These are phyloP conservation scores for Debaryomyces castellii DNA, from an alignment of 805 yeast species.

Conservation along the genomic window DNA sequence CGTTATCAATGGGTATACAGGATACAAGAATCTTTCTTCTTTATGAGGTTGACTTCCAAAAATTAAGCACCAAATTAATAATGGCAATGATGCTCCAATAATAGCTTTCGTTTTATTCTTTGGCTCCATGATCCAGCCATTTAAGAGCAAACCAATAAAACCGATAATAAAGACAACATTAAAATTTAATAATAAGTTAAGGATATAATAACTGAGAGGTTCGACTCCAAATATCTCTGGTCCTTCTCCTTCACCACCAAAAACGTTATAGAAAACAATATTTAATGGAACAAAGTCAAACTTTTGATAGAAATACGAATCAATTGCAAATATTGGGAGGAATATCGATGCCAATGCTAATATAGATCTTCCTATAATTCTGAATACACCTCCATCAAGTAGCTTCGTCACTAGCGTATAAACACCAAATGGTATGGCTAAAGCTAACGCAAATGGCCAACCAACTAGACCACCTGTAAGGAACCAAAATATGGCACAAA, in stretches of 20 bases:
- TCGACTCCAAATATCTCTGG: slow-evolving; percentile 91
- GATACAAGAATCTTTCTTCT: slow-evolving; percentile 89
- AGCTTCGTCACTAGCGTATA: slow-evolving; percentile 18
- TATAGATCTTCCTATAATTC: slow-evolving; percentile 2
- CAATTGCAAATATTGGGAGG: slow-evolving; percentile 41
- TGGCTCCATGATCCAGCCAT: slow-evolving; percentile 13
- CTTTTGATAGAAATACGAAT: slow-evolving; percentile 61
- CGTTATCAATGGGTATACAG: slow-evolving; percentile 70
- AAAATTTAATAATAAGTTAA: slow-evolving; percentile 74
- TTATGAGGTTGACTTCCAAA: slow-evolving; percentile 83
- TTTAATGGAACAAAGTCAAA: slow-evolving; percentile 74
- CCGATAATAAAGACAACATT: slow-evolving; percentile 51
- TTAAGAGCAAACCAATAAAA: slow-evolving; percentile 33
- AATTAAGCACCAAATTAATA: slow-evolving; percentile 63
- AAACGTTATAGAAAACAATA: slow-evolving; percentile 79
- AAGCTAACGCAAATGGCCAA: slow-evolving; percentile 82
- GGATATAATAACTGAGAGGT: slow-evolving; percentile 67
- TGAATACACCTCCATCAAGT: slow-evolving; percentile 4
- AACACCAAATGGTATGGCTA: slow-evolving; percentile 59
- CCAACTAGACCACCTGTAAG: slow-evolving; percentile 77
- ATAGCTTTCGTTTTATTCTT: slow-evolving; percentile 9
- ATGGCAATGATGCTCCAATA: slow-evolving; percentile 39
- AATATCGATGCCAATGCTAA: slow-evolving; percentile 15
- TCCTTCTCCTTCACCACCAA: slow-evolving; percentile 66
- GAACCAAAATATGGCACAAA: slow-evolving; percentile 41